These are phyloP conservation scores for Mycena haematopus DNA, from an alignment of 768 basidiomycete genomes.

Conservation along the genomic window DNA sequence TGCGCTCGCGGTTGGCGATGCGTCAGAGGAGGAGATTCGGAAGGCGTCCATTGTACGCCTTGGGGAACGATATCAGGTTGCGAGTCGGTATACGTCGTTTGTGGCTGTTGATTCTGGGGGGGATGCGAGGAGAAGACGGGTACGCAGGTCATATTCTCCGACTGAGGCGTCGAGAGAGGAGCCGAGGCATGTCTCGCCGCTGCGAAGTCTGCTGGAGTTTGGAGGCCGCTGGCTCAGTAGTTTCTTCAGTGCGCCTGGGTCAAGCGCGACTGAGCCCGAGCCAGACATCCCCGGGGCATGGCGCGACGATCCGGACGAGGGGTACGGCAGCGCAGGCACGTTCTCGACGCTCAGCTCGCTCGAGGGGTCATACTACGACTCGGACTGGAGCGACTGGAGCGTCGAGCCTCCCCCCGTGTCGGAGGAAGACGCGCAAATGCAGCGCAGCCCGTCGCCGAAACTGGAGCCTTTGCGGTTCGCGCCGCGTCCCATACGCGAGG, in stretches of 20 bases:
- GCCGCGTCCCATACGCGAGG: constrained; percentile 9
- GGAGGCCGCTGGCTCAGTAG: constrained; percentile 4
- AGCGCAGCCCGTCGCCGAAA: constrained; percentile 42
- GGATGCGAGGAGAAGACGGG: constrained; percentile 20
- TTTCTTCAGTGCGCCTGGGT: constrained; percentile 9
- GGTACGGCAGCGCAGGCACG: constrained; percentile 38
- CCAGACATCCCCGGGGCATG: constrained; percentile 28
- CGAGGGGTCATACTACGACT: constrained; percentile 38
- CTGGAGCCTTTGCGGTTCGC: constrained; percentile 27
- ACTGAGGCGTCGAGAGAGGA: neutral
- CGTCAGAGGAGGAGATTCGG: constrained; percentile 42
- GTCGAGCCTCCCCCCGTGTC: constrained; percentile 34
- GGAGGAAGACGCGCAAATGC: constrained; percentile 34
- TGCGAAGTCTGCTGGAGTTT: neutral
- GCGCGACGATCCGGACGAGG: constrained; percentile 34
- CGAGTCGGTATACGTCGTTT: constrained; percentile 61
- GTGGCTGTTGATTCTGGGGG: constrained; percentile 54
- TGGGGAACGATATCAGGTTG: constrained; percentile 58
- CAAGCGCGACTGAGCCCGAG: neutral
- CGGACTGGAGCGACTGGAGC: constrained; percentile 46
- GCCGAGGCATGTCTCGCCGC: neutral
- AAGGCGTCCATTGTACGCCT: constrained; percentile 56
- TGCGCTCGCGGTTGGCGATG: constrained; percentile 35
- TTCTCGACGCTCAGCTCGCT: constrained; percentile 60
- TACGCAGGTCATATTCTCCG: constrained; percentile 1